phyloP scores from a whole-genome alignment of 495 filamentous ascomycete species.

The Oidiodendron maius region DNA sequence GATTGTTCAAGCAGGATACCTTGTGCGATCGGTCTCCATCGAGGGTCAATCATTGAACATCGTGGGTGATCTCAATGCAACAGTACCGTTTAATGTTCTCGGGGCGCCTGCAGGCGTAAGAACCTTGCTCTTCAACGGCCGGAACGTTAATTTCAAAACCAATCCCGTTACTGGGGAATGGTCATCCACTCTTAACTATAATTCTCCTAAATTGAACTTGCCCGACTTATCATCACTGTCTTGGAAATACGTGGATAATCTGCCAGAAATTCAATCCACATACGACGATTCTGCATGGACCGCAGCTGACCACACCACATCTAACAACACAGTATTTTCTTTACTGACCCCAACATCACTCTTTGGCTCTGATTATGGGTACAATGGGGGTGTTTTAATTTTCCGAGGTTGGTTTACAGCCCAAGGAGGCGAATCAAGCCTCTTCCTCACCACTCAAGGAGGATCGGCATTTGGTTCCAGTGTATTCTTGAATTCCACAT shows the following conservation, averaged over 20 bases:
- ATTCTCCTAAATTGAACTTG: slow-evolving; percentile 43
- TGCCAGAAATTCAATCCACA: slow-evolving; percentile 57
- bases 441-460: slow-evolving; percentile 56
- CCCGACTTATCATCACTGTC: slow-evolving; percentile 49
- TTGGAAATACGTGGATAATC: slow-evolving; percentile 66
- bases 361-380: slow-evolving; percentile 70
- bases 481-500: slow-evolving; percentile 43
- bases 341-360: slow-evolving; percentile 58
- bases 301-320: slow-evolving; percentile 38
- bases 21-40: slow-evolving; percentile 59
- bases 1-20: slow-evolving; percentile 68
- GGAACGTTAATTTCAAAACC: slow-evolving; percentile 31
- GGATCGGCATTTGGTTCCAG: slow-evolving; percentile 51
- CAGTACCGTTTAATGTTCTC: slow-evolving; percentile 56
- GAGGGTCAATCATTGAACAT: slow-evolving; percentile 46
- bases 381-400: slow-evolving; percentile 59
- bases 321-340: slow-evolving; percentile 49
- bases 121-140: slow-evolving; percentile 54
- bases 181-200: slow-evolving; percentile 45
- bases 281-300: slow-evolving; percentile 70
- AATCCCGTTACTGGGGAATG: slow-evolving; percentile 45
- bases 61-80: slow-evolving; percentile 66
- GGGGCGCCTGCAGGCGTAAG: slow-evolving; percentile 46
- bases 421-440: slow-evolving; percentile 49
- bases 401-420: slow-evolving; percentile 70